phyloP scores from a whole-genome alignment of 1,284 basidiomycete species.

The Puccinia hordei region DNA sequence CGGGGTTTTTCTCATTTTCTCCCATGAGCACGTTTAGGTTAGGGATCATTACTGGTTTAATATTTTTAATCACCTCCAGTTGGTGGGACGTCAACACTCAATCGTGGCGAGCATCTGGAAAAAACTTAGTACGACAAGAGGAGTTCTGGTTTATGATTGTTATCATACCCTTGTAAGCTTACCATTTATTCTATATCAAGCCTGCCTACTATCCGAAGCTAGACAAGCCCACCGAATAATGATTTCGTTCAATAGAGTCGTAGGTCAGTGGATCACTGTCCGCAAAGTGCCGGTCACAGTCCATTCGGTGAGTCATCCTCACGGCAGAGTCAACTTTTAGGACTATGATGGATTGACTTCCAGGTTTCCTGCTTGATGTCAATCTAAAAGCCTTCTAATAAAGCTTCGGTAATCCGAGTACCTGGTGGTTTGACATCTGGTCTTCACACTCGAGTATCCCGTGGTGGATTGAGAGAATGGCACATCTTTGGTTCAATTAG shows the following conservation, averaged over 20 bases:
- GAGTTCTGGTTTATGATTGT: constrained; percentile 73
- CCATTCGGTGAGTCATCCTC: constrained; percentile 11
- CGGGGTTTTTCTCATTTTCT: constrained; percentile 66
- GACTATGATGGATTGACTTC: constrained; percentile 4
- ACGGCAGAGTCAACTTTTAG: not conserved
- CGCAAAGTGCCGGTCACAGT: constrained; percentile 45
- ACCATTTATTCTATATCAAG: not conserved
- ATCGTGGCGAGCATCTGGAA: constrained; percentile 66
- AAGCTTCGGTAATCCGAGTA: constrained; percentile 44
- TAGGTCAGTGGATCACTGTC: constrained; percentile 49
- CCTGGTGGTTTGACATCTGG: constrained; percentile 50
- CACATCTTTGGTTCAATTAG: constrained; percentile 51
- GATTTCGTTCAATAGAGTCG: constrained; percentile 21
- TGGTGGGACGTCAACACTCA: constrained; percentile 65
- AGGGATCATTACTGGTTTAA: constrained; percentile 68
- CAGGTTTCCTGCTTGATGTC: not conserved
- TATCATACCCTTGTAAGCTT: constrained; percentile 69
- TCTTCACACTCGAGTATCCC: constrained; percentile 45
- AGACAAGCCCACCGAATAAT: not conserved
- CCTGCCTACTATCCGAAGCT: no score
- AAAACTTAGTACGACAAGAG: constrained; percentile 68
- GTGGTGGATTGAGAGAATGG: constrained; percentile 49
- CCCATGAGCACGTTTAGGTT: constrained; percentile 69
- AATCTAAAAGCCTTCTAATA: constrained; percentile 30
- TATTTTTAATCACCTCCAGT: constrained; percentile 69